Base-by-base conservation (phyloP, 257 asterid genomes). In the Solanum sejunctum region DNA sequence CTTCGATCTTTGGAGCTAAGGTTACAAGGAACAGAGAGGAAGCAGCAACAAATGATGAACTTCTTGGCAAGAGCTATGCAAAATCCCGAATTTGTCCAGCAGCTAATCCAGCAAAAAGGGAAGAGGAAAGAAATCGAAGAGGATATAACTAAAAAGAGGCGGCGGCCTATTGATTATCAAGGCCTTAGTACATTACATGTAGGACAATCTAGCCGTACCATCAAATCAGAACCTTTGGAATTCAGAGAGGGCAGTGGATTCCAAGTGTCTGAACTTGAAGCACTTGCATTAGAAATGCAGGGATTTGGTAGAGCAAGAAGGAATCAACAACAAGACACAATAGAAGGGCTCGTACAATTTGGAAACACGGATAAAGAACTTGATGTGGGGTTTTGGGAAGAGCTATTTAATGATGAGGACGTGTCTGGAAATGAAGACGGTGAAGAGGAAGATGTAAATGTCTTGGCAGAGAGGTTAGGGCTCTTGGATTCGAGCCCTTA, bases 1-100 rank as follows among this genome's bases (percentile, higher is more conserved):
- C 89, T 95, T 32, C 93, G 86, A 80, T 90, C 90, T 3, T 92
- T 95, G 95, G 96, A 95, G 89, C 26, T 88, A 16, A 90, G 92
- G 51, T 45, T 95, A 28, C 95, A 90, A 78, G 89, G 91, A 5
- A 93, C 98, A 0, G 98, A 95, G 93, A 89, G 21, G 79, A 92
- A 88, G 64, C 98, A 95, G 87, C 96, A 90, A 82, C 97, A 93
- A 7, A 95, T 94, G 99, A 94, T 94, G 99, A 93, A 90, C 84
- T 94, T 95, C 90, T 43, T 95, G 8, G 98, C 98, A 0, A 83
- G 90, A 69, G 98, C 97, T 0, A 92, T 94, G 99, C 97, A 89
- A 85, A 95, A 92, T 83, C 97, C 99, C 0, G 95, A 93, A 51
- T 94, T 94, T 41, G 64, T 93, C 13, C 91, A 85, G 17, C 98